Evolutionary conservation across 768 basidiomycete genomes (phyloP).

Genomic region (Psilocybe sp.): DNA sequence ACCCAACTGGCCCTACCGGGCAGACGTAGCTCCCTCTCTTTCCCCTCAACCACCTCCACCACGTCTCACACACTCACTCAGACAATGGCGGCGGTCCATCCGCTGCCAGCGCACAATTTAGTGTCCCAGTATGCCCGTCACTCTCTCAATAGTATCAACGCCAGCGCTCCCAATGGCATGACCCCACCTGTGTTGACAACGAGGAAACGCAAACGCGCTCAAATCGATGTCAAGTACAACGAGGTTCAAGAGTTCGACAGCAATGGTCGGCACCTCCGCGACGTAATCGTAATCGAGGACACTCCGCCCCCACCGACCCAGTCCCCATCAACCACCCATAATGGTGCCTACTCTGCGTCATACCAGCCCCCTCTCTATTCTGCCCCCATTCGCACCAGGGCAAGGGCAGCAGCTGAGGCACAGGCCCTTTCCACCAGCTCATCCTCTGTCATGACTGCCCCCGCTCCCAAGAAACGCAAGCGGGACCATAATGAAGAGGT

Average conservation of each 20-base stretch:
- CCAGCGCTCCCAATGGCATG: conserved; percentile 58
- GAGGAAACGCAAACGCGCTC: conserved; percentile 81
- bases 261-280: conserved; percentile 63
- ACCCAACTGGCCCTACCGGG: conserved; percentile 38
- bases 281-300: conserved; percentile 92
- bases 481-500: conserved; percentile 73
- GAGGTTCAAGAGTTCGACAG: conserved; percentile 86
- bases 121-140: conserved; percentile 67
- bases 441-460: conserved; percentile 61
- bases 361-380: conserved; percentile 76
- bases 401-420: conserved; percentile 83
- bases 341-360: conserved; percentile 70
- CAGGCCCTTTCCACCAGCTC: conserved; percentile 71
- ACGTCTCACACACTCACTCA: conserved; percentile 47
- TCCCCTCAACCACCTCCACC: conserved; percentile 38
- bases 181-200: conserved; percentile 69
- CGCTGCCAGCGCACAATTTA: conserved; percentile 51
- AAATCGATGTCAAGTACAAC: conserved; percentile 82
- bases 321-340: conserved; percentile 72
- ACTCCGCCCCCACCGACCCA: conserved; percentile 82
- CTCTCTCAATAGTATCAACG: conserved; percentile 42
- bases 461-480: conserved; percentile 82
- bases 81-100: conserved; percentile 73
- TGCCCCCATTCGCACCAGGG: conserved; percentile 79
- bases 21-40: conserved; percentile 29